These are phyloP conservation scores for Astrothelium subdiscretum DNA, from an alignment of 495 filamentous ascomycete species.

Conservation along the genomic window DNA sequence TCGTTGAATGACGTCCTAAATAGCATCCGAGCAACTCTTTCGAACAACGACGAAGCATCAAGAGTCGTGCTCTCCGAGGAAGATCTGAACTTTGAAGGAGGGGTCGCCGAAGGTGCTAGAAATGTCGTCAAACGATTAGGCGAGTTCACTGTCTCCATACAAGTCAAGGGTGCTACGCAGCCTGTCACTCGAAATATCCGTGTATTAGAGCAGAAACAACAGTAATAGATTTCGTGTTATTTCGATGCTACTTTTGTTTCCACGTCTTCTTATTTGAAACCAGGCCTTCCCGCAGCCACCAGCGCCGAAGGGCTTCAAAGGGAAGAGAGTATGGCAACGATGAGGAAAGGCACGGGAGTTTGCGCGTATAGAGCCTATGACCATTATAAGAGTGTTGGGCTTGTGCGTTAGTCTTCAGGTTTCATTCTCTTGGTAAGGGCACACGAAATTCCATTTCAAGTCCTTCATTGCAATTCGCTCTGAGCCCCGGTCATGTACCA, in stretches of 20 bases:
- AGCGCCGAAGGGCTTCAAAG: no score
- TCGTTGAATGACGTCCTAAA: conserved; percentile 40
- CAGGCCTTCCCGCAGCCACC: no score
- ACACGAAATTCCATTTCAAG: no score
- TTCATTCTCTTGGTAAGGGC: no score
- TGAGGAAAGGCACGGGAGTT: no score
- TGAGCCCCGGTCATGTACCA: no score
- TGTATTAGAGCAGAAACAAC: conserved; percentile 24
- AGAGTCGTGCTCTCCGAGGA: conserved; percentile 39
- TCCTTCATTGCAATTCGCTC: no score
- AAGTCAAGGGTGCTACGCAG: conserved; percentile 35
- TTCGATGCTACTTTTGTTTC: not conserved
- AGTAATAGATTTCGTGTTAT: not conserved
- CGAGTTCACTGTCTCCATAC: conserved; percentile 42
- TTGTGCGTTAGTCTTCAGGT: no score
- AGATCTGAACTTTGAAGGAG: conserved; percentile 36
- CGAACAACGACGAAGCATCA: conserved; percentile 36
- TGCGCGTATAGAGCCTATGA: no score
- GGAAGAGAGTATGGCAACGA: no score
- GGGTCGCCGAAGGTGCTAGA: conserved; percentile 17
- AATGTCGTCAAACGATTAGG: conserved; percentile 45
- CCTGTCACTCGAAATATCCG: conserved; percentile 35
- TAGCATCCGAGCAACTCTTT: conserved; percentile 36
- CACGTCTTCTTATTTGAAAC: not conserved
- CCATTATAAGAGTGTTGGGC: no score